Base-by-base conservation (phyloP, 495 filamentous ascomycete genomes). In the Penicillium longicatenatum region DNA sequence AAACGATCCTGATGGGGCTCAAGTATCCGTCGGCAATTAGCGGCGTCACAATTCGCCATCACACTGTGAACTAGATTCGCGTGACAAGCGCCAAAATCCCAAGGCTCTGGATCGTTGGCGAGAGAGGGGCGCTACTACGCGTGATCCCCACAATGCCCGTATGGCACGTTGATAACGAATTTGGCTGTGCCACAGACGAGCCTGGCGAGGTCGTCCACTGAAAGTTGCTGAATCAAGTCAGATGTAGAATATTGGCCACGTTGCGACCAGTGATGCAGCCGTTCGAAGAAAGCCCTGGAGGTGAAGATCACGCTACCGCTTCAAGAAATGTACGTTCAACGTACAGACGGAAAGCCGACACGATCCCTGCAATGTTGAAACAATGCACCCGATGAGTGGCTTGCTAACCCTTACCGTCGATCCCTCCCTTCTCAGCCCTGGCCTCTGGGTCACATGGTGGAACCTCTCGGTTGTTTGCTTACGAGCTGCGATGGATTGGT, bases 351-450 rank as follows among this genome's bases (percentile, higher is more conserved):
- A 21, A 44, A 44, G 41, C 10, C 6, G 22, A 11, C 43, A 24
- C 12, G 22, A 46, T 46, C 43, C 43, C 43, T 46, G 43, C 22
- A 39, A 17, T 17, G 14, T n/a, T 10, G 31, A 35, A n/a, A 39
- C 14, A 5, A 39, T 39, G 4, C 16, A 39, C 31, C 10, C 10
- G 20, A 9, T 21, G 43, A 29, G 44, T 39, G 30, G 53, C 44
- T 44, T 55, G 53, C 44, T 17, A 16, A 17, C 42, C 31, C 42
- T 21, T 45, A 54, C 52, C 29, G 42, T 54, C 42, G 52, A 54
- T 54, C 42, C n/a, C 31, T 41, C 17, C 41, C 19, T 29, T 22
- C 14, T 24, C 14, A 33, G 41, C n/a, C 17, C 24, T 26, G 10
- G n/a, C n/a, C n/a, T 10, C 16, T 10, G 26, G 26, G 44, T 19